phyloP scores from a whole-genome alignment of 1,139 yeast species.

The Taphrina confusa region DNA sequence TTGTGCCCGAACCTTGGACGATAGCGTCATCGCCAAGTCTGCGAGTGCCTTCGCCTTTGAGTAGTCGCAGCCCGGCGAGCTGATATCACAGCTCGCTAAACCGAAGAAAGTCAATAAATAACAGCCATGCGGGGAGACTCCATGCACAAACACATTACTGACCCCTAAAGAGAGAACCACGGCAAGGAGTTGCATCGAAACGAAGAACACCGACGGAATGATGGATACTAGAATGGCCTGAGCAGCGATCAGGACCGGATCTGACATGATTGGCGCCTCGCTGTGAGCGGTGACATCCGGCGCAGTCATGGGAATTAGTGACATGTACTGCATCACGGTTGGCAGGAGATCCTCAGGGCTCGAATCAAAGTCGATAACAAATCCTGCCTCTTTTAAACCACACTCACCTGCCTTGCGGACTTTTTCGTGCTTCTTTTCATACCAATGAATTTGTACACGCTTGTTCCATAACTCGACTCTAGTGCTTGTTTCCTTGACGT shows the following conservation, averaged over 20 bases:
- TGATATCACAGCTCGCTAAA: slow-evolving; percentile 5
- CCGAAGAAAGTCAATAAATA: slow-evolving; percentile 6
- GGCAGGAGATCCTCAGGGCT: slow-evolving; percentile 3
- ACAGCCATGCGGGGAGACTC: slow-evolving; percentile 6
- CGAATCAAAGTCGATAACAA: slow-evolving; percentile 1
- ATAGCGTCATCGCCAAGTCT: not conserved
- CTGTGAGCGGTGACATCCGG: not conserved
- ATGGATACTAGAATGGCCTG: slow-evolving; percentile 10
- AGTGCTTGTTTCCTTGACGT: not conserved
- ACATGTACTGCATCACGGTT: not conserved
- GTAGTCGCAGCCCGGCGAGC: not conserved
- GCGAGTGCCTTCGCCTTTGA: slow-evolving; percentile 14
- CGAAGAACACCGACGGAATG: not conserved
- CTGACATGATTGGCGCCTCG: not conserved
- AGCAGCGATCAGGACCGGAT: not conserved
- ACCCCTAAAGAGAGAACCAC: not conserved
- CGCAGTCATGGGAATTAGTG: not conserved
- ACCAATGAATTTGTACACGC: not conserved
- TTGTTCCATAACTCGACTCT: not conserved
- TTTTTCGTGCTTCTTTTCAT: not conserved
- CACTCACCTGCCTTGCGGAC: slow-evolving; percentile 6
- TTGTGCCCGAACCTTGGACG: not conserved
- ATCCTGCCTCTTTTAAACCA: slow-evolving; percentile 1
- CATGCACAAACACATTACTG: not conserved
- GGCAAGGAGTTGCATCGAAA: not conserved